A percentile compares a stretch with the other conserved stretches of the same genome.
Conservation (phyloP, 352 stramenopile genomes). For the Globisporangium middletonii region DNA sequence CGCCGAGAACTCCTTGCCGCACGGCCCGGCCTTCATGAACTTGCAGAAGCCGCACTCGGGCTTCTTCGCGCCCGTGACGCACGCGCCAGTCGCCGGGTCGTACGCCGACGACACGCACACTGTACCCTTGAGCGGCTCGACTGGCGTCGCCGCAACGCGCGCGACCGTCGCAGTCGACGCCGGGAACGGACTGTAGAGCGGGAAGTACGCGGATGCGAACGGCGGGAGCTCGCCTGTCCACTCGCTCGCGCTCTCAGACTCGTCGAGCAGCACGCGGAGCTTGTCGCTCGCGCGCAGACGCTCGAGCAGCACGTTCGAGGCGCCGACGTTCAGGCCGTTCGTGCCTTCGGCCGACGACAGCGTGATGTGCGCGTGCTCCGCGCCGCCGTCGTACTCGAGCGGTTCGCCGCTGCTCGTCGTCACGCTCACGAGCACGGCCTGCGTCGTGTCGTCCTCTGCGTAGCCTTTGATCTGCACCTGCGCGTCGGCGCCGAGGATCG, state of each 20-base stretch:
- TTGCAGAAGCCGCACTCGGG: constrained; percentile 87
- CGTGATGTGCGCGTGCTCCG: constrained; percentile 48
- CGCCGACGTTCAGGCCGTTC: constrained; percentile 39
- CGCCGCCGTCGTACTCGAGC: constrained; percentile 36
- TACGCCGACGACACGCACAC: constrained; percentile 68
- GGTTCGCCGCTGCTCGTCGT: constrained; percentile 62
- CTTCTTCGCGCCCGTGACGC: constrained; percentile 40
- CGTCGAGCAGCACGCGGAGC: constrained; percentile 45
- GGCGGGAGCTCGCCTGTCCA: constrained; percentile 60
- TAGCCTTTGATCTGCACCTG: constrained; percentile 61
- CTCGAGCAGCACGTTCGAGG: constrained; percentile 73
- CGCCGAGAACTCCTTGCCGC: constrained; percentile 65
- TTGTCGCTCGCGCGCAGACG: constrained; percentile 59
- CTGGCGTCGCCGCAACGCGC: constrained; percentile 5
- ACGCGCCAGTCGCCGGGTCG: constrained; percentile 43
- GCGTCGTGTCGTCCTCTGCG: constrained; percentile 56
- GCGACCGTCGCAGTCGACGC: constrained; percentile 34
- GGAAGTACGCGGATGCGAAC: constrained; percentile 68
- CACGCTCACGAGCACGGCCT: constrained; percentile 60
- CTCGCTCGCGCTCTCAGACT: constrained; percentile 12
- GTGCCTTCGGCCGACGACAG: constrained; percentile 45
- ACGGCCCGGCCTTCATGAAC: constrained; percentile 88
- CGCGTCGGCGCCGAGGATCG: constrained; percentile 50
- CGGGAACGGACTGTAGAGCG: constrained; percentile 80
- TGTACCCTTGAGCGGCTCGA: constrained; percentile 37